Conservation (phyloP, 176 grass and related monocot genomes). For the maize (Zea mays) region Zm-B73-REFERENCE-NAM-5.0 NC_050097.1:174026001-174026500, state of each 20-base stretch:
- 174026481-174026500: too few species aligned
- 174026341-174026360: too few species aligned
- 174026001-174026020: constrained; percentile 53
- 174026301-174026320: too few species aligned
- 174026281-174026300: too few species aligned
- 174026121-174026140: constrained; percentile 54
- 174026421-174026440: too few species aligned
- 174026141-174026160: constrained; percentile 24
- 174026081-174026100: constrained; percentile 29
- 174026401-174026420: too few species aligned
- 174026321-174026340: too few species aligned
- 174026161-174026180: constrained; percentile 22
- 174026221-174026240: not conserved
- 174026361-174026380: too few species aligned
- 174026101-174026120: constrained; percentile 54
- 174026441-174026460: too few species aligned
- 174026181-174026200: not conserved
- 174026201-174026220: not conserved
- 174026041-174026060: constrained; percentile 23
- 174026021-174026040: constrained; percentile 17
- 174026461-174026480: too few species aligned
- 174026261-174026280: not conserved
- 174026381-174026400: too few species aligned
- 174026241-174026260: not conserved
- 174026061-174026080: constrained; percentile 37